phyloP scores from a whole-genome alignment of 306 rosid genomes.

The Malus orientalis region DNA sequence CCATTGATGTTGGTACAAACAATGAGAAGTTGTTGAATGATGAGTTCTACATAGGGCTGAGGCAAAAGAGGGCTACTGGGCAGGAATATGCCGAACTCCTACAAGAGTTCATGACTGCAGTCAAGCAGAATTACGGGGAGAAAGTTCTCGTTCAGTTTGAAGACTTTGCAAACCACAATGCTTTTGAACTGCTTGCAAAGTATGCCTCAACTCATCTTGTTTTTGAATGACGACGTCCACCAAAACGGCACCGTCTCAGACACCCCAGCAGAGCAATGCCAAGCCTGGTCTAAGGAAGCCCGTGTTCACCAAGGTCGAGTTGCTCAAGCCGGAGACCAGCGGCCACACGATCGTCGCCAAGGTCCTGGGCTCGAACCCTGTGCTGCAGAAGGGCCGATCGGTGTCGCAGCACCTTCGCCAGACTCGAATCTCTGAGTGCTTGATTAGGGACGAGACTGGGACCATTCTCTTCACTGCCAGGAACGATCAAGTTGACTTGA shows the following conservation, averaged over 20 bases:
- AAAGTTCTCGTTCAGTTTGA: slow-evolving; percentile 91
- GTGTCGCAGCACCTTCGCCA: slow-evolving; percentile 61
- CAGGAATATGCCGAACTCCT: slow-evolving; percentile 92
- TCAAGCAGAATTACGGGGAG: slow-evolving; percentile 86
- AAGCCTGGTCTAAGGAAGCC: slow-evolving; percentile 62
- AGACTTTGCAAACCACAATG: slow-evolving; percentile 99
- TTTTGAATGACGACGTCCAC: slow-evolving; percentile 62
- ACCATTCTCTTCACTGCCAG: slow-evolving; percentile 76
- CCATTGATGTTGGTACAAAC: slow-evolving; percentile 99
- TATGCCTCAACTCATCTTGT: slow-evolving; percentile 91
- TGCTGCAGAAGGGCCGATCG: slow-evolving; percentile 66
- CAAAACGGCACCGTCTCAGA: slow-evolving; percentile 6
- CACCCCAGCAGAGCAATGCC: slow-evolving; percentile 23
- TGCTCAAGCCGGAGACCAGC: slow-evolving; percentile 67
- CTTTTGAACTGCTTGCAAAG: slow-evolving; percentile 81
- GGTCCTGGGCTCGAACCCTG: slow-evolving; percentile 53
- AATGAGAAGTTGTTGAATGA: slow-evolving; percentile 75
- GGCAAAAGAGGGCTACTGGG: slow-evolving; percentile 83
- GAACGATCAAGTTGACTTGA: slow-evolving; percentile 64
- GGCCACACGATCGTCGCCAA: slow-evolving; percentile 70
- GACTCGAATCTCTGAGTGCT: slow-evolving; percentile 79
- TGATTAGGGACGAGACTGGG: slow-evolving; percentile 76
- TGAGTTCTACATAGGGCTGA: slow-evolving; percentile 89
- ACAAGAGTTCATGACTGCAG: slow-evolving; percentile 84
- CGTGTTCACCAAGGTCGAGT: slow-evolving; percentile 64